Base-by-base conservation (phyloP, 1,284 basidiomycete species). In the Leccinum pachyderme region DNA sequence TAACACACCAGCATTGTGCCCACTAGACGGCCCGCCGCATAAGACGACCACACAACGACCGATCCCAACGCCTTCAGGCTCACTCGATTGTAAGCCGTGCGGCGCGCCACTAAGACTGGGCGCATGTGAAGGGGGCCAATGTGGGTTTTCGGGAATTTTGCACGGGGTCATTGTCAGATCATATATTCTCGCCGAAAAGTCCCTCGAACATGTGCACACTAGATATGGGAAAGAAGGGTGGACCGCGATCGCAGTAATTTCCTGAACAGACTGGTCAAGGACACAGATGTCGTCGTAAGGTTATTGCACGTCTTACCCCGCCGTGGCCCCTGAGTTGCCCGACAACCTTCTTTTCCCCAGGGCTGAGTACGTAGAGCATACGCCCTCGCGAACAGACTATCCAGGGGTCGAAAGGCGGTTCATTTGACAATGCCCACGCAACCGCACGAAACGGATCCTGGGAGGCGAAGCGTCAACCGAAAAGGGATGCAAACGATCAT, bases 141-240 rank as follows among this genome's bases (percentile, higher is more conserved):
- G 73, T 6, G 81, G 80, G 61, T 89, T 87, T 37, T 72, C 72
- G 3, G 75, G 73, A 37, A 49, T 57, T 49, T 74, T 58, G 44
- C 67, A 64, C 3, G 75, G 75, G 15, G 56, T 47, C 32, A 74
- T 67, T 12, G 73, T 72, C 5, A 89, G 73, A 63, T 88, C 80
- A 57, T 88, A 89, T 46, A 90, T 75, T 31, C 88, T 76, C 13
- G 79, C 75, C 0, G 85, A 81, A 61, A 81, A 81, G 67, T 90
- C 87, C 43, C 81, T 74, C 0, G 87, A 87, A 11, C 86, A 87
- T 0, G 83, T 87, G 55, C 83, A 84, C 57, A 88, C 78, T 2
- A 86, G 63, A 59, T 86, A 73, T 3, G 84, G 81, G 35, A 70
- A 72, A 0, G 61, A 71, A 4, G 83, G 86, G 64, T 89, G 84